Percentiles rank a stretch among this genome's conserved stretches.
phyloP scores from a whole-genome alignment of 257 asterid genomes.

The Lycium ferocissimum region DNA sequence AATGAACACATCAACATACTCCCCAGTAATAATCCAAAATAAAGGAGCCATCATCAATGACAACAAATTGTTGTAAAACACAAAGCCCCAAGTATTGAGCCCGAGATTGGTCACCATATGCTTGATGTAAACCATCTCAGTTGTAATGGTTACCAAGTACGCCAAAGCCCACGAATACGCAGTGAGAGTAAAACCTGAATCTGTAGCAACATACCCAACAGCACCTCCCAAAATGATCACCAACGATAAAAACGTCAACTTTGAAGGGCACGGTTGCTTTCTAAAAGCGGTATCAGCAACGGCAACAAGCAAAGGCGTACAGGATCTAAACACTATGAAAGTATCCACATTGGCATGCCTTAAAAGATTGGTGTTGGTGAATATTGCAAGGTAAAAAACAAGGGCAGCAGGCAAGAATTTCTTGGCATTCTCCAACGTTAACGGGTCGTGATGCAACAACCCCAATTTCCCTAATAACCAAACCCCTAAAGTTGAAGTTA shows the following conservation, averaged over 20 bases:
- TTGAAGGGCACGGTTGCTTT: conserved; percentile 86
- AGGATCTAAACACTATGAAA: conserved; percentile 84
- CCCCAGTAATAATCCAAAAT: conserved; percentile 90
- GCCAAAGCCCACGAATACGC: conserved; percentile 98
- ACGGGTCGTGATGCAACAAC: conserved; percentile 81
- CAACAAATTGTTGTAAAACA: conserved; percentile 78
- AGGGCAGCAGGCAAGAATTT: conserved; percentile 93
- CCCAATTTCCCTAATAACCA: conserved; percentile 85
- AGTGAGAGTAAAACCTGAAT: conserved; percentile 79
- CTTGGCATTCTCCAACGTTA: conserved; percentile 72
- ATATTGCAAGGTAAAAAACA: conserved; percentile 86
- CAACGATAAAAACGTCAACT: conserved; percentile 69
- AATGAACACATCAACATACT: conserved; percentile 73
- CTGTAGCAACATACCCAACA: conserved; percentile 88
- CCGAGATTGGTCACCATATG: conserved; percentile 98
- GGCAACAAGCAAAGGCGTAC: conserved; percentile 89
- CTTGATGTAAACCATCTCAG: conserved; percentile 98
- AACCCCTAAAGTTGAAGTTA: conserved; percentile 85
- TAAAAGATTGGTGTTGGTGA: conserved; percentile 87
- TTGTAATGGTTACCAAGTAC: conserved; percentile 86
- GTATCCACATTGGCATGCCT: conserved; percentile 99
- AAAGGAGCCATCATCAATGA: conserved; percentile 95
- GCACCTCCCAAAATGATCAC: conserved; percentile 81
- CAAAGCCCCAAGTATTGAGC: conserved; percentile 96
- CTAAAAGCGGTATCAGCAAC: conserved; percentile 85